A percentile compares a stretch with the other conserved stretches of the same genome.
Conservation (phyloP, 257 asterid species). For the Solanum bulbocastanum region DNA sequence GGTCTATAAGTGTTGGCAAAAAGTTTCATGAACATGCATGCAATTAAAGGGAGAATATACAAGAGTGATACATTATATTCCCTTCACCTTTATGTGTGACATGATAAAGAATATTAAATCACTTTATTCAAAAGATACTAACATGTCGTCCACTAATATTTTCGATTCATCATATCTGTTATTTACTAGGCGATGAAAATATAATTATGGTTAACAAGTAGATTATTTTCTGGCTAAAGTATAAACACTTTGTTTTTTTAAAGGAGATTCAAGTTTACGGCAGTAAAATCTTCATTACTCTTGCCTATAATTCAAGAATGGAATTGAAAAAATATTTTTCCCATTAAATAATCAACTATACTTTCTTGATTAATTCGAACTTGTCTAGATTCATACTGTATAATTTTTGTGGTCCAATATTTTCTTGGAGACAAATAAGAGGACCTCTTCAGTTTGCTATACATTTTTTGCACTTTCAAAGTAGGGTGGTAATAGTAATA, state of each 20-base stretch:
- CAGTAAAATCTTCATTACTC: not conserved
- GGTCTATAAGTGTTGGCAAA: constrained; percentile 2
- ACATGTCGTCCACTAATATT: constrained; percentile 11
- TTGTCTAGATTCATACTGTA: not conserved
- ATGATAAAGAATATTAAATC: constrained; percentile 1
- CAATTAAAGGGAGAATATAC: constrained; percentile 13
- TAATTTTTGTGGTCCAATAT: not conserved
- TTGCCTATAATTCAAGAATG: too few species aligned
- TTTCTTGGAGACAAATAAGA: not conserved
- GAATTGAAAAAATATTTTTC: not conserved
- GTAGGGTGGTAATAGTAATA: not conserved
- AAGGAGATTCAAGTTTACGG: not conserved
- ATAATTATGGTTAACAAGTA: not conserved
- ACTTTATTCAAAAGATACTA: constrained; percentile 4
- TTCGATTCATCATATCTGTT: not conserved
- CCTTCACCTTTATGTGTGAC: constrained; percentile 1
- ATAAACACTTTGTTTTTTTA: fast-evolving
- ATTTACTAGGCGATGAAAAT: not conserved
- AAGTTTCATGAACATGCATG: not conserved
- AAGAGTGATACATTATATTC: not conserved
- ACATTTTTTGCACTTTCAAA: not conserved
- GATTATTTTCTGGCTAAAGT: not conserved
- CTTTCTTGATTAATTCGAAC: not conserved
- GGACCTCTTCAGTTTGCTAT: not conserved
- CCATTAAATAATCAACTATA: not conserved